Conservation (phyloP, 768 basidiomycete genomes). For the Boletus fagicola region DNA sequence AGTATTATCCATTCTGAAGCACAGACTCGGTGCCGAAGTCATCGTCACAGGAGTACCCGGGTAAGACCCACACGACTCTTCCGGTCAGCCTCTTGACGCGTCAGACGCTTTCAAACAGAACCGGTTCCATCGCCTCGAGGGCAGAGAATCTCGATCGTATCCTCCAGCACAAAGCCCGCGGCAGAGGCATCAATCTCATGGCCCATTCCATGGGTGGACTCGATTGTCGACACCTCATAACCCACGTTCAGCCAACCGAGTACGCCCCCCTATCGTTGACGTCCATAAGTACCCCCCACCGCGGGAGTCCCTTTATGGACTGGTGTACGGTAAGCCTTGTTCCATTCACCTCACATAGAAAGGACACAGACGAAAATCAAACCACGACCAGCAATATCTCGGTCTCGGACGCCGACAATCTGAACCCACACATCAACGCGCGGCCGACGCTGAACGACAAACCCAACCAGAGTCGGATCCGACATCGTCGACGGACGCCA, state of each 20-base stretch:
- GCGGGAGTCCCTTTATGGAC: conserved; percentile 98
- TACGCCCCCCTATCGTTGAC: conserved; percentile 88
- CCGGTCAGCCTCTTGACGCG: neutral
- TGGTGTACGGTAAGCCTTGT: conserved; percentile 78
- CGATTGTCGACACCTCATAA: conserved; percentile 90
- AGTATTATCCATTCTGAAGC: conserved; percentile 73
- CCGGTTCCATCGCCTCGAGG: conserved; percentile 83
- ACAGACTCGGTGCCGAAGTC: conserved; percentile 88
- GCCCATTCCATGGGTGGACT: conserved; percentile 99
- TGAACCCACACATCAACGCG: conserved; percentile 7
- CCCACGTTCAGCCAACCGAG: conserved; percentile 74
- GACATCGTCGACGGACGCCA: neutral
- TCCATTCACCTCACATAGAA: conserved; percentile 5
- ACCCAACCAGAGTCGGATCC: neutral
- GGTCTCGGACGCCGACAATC: conserved; percentile 75
- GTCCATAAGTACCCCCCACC: conserved; percentile 88
- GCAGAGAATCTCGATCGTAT: conserved; percentile 73
- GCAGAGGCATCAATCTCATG: conserved; percentile 85
- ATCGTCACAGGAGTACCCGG: conserved; percentile 92
- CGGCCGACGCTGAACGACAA: neutral
- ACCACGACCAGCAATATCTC: conserved; percentile 67
- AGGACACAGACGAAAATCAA: conserved; percentile 13
- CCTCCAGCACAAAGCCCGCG: conserved; percentile 61
- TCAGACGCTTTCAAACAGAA: conserved; percentile 45
- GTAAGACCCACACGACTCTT: conserved; percentile 43